Base-by-base conservation (phyloP, 495 filamentous ascomycete genomes). In the Cercophora sp. region DNA sequence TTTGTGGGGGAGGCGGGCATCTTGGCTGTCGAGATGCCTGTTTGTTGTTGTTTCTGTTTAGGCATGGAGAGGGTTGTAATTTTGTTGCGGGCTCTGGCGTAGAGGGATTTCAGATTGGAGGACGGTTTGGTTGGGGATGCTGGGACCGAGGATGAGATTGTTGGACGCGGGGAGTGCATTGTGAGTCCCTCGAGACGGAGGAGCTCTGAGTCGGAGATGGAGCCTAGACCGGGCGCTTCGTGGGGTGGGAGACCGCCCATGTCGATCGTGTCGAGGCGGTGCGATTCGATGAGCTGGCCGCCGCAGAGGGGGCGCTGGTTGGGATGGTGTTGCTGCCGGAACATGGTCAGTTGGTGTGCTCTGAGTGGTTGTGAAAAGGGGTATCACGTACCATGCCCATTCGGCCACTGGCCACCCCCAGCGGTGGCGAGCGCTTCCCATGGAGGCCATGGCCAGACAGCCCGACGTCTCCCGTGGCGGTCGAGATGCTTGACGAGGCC, bases 131-230 rank as follows among this genome's bases (percentile, higher is more conserved):
- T 56, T 19, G 60, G 61, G 22, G 65, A 65, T 2, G 63, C 34
- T 11, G 65, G 63, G 18, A 61, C 56, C 3, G 67, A 62, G 11
- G 59, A 59, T 18, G 67, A 63, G 8, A n/a, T 57, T 46, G 55
- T 41, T 49, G 60, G 58, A 55, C 57, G 64, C 2, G 69, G 67
- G 10, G 73, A 72, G 44, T 67, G 65, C 50, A 75, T 61, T n/a
- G 70, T 66, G 31, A 77, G 56, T 0, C 71, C 72, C 51, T 77
- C 75, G 31, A 77, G 60, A 37, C 66, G 68, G 2, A 73, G 66
- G 20, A 78, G 57, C 55, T 78, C 72, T 26, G 72, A 75, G 55
- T 76, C 71, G 11, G 73, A 75, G 50, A 76, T 70, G 25, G 73
- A 72, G 23, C 67, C 70, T 19, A 57, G 54, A 13, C 62, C 59